These are phyloP conservation scores for Gaeumannomyces tritici DNA, from an alignment of 2,329 filamentous ascomycete genomes.

Conservation along the genomic window DNA sequence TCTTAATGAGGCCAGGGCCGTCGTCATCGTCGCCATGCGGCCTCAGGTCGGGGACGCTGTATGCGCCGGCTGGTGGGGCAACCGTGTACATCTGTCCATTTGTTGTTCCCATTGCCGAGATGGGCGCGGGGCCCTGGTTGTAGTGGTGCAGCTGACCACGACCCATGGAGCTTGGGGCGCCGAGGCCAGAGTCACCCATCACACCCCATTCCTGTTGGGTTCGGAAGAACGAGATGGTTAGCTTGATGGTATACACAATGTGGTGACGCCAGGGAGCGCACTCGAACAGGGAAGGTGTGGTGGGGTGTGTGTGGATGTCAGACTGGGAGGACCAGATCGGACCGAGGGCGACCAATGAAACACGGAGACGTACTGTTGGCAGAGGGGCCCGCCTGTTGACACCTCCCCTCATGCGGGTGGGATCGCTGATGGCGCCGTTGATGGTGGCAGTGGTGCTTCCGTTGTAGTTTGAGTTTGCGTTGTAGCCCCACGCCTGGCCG, in stretches of 20 bases:
- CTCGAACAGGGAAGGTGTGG: background rate
- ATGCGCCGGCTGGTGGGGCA: constrained; percentile 16
- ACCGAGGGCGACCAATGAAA: constrained; percentile 12
- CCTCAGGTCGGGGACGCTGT: constrained; percentile 25
- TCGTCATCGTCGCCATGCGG: constrained; percentile 30
- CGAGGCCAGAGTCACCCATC: constrained; percentile 6
- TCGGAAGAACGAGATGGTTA: background rate
- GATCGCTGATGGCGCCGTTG: constrained; percentile 55
- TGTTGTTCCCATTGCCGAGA: background rate
- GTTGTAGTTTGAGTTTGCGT: constrained; percentile 39
- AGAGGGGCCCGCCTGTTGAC: constrained; percentile 51
- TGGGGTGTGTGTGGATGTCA: background rate
- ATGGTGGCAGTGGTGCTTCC: constrained; percentile 36
- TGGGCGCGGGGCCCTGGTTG: background rate
- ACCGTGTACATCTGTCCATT: constrained; percentile 3
- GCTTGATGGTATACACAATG: background rate
- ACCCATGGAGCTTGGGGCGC: constrained; percentile 8
- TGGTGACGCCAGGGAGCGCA: background rate
- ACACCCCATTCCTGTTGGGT: constrained; percentile 6
- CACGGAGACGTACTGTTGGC: constrained; percentile 49
- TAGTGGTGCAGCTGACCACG: constrained; percentile 9
- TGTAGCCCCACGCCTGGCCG: constrained; percentile 71
- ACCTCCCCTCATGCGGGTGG: constrained; percentile 41
- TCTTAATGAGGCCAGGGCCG: constrained; percentile 88
- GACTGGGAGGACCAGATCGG: constrained; percentile 11